A percentile compares a stretch with the other conserved stretches of the same genome.
These are phyloP conservation scores for Podaxis pistillaris DNA, from an alignment of 768 basidiomycete species.

Conservation along the genomic window DNA sequence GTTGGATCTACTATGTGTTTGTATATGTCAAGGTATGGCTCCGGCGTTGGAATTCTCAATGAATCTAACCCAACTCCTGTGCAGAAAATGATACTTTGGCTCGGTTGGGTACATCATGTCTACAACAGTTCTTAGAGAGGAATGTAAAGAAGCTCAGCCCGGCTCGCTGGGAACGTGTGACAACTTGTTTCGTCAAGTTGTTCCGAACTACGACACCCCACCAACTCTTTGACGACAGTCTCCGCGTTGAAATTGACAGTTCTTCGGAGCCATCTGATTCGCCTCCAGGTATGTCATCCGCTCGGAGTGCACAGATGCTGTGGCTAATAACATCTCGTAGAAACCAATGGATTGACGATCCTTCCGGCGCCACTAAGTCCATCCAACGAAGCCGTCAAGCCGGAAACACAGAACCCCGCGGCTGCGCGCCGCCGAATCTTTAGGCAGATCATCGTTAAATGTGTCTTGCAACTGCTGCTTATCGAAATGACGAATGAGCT, in stretches of 20 bases:
- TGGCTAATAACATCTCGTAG: constrained; percentile 31
- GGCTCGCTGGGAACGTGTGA: constrained; percentile 86
- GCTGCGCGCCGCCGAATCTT: constrained; percentile 82
- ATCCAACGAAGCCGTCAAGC: constrained; percentile 50
- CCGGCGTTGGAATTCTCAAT: not conserved
- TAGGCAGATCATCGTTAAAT: constrained; percentile 99
- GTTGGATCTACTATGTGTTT: constrained; percentile 88
- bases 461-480: constrained; percentile 91
- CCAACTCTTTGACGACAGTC: constrained; percentile 90
- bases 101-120: constrained; percentile 94
- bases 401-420: constrained; percentile 52
- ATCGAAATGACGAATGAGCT: constrained; percentile 98
- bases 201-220: constrained; percentile 97
- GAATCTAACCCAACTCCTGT: constrained; percentile 12
- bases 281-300: constrained; percentile 23
- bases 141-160: constrained; percentile 87
- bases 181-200: constrained; percentile 91
- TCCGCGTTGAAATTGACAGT: constrained; percentile 82
- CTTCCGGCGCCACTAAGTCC: constrained; percentile 89
- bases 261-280: constrained; percentile 53
- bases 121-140: constrained; percentile 93
- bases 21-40: constrained; percentile 92
- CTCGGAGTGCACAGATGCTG: not conserved
- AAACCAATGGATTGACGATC: constrained; percentile 64
- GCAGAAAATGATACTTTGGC: constrained; percentile 97